Conservation (phyloP, 345 rosid genomes). For the Gynandropsis gynandra region DNA sequence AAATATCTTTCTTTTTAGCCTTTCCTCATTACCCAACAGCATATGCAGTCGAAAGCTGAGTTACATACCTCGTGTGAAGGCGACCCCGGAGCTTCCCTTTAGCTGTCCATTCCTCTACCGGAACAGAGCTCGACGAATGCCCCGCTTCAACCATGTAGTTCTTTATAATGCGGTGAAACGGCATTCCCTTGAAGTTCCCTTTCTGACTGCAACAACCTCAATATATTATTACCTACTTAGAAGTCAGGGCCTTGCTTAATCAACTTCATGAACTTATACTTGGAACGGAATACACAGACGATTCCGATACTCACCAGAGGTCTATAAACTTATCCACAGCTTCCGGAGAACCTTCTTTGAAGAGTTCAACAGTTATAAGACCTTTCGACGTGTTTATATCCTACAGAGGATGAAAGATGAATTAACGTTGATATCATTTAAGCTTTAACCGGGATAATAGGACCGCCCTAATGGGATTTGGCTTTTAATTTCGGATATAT, state of each 20-base stretch:
- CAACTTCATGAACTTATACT: neutral
- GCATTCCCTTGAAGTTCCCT: constrained; percentile 75
- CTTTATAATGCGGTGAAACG: constrained; percentile 71
- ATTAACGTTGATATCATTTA: constrained; percentile 10
- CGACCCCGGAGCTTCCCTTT: constrained; percentile 66
- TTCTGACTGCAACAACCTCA: constrained; percentile 54
- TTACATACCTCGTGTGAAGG: constrained; percentile 52
- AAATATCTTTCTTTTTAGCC: too few relatives aligned
- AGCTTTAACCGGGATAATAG: neutral
- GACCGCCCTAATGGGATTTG: neutral
- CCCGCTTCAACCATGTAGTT: constrained; percentile 90
- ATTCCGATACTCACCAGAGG: constrained; percentile 44
- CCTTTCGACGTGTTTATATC: constrained; percentile 77
- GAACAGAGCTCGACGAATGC: constrained; percentile 39
- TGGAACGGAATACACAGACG: constrained; percentile 2
- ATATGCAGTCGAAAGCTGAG: too few relatives aligned
- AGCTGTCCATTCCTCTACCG: constrained; percentile 73
- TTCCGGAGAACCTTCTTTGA: constrained; percentile 64
- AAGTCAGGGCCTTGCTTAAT: constrained; percentile 7
- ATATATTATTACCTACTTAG: neutral
- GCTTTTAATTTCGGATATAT: too few relatives aligned
- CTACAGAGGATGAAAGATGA: constrained; percentile 28
- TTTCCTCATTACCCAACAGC: too few relatives aligned
- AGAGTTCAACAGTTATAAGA: constrained; percentile 53
- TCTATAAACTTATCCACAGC: constrained; percentile 75